These are phyloP conservation scores for Hymenoscyphus infarciens DNA, from an alignment of 2,329 filamentous ascomycete genomes.

Conservation along the genomic window DNA sequence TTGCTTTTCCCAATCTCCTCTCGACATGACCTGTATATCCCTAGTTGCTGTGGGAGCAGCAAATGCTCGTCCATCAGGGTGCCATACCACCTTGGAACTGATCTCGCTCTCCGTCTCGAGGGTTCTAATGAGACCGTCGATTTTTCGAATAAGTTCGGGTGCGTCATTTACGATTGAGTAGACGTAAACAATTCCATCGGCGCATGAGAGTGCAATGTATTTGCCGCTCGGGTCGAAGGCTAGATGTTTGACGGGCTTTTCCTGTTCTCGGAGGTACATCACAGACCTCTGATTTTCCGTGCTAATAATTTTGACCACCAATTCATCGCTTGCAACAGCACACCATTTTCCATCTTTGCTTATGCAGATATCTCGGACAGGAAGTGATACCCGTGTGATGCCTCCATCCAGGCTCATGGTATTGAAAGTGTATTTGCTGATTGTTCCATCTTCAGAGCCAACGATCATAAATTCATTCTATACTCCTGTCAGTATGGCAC, in stretches of 20 bases:
- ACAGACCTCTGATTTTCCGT: conserved; percentile 73
- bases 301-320: conserved; percentile 85
- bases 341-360: conserved; percentile 82
- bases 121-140: conserved; percentile 80
- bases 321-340: conserved; percentile 93
- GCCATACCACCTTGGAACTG: conserved; percentile 77
- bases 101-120: conserved; percentile 74
- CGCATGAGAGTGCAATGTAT: conserved; percentile 76
- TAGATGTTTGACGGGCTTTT: conserved; percentile 84
- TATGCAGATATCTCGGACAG: conserved; percentile 80
- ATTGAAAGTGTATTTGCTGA: conserved; percentile 84
- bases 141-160: conserved; percentile 75
- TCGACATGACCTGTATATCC: conserved; percentile 84
- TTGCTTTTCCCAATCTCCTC: conserved; percentile 85
- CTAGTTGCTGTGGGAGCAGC: conserved; percentile 77
- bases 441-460: conserved; percentile 91
- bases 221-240: conserved; percentile 79
- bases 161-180: conserved; percentile 78
- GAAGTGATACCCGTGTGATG: conserved; percentile 77
- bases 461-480: conserved; percentile 81
- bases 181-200: conserved; percentile 84
- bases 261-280: conserved; percentile 77
- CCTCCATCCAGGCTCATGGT: conserved; percentile 74
- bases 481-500: conserved; percentile 15
- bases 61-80: conserved; percentile 90